Evolutionary conservation across 2,329 filamentous ascomycete genomes (phyloP), one percentile per base, ranked within the genome.

Genomic region (Pestalotiopsis sp.): DNA sequence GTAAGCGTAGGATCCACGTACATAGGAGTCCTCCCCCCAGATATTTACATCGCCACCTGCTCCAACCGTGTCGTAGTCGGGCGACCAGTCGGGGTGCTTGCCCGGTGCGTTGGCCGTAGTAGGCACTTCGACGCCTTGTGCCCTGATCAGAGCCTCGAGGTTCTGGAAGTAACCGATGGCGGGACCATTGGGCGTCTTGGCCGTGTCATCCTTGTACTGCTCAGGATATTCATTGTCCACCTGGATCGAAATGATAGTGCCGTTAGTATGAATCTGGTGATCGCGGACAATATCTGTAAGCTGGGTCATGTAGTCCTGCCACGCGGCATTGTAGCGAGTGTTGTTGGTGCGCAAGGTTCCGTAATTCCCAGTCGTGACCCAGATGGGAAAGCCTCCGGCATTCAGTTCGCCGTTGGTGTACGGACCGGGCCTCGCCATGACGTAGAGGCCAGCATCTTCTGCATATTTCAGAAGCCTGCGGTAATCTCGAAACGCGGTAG

Each of bases 221-320:
- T 91, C 92, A 2, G 86, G 89, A 75, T 95, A 94, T 77, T 95
- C 93, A 70, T 95, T 95, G 78, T 96, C 93, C 0, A 92, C 91
- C 76, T 96, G 93, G 62, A 92, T 86, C 2, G 95, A 81, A 69
- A 95, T 92, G 14, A 95, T 85, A 0, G 92, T 92, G 0, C 93
- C 93, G 0, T 92, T 92, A 62, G 94, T 92, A 1, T 92, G 94
- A 73, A 95, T 94, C 74, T 95, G 92, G 0, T 87, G 89, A 67
- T 90, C 88, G 3, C 92, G 91, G 72, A 95, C 90, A 4, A 90
- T 88, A 7, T 84, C 83, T 31, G 86, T 87, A 57, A 94, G 85
- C 11, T 88, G 83, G 5, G 83, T 79, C 71, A 88, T 85, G 73
- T 92, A 93, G 70, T 84, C 87, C 65, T 7, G 23, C 57, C 57